Conservation (phyloP, 768 basidiomycete species). For the Leccinum pellstonianum region DNA sequence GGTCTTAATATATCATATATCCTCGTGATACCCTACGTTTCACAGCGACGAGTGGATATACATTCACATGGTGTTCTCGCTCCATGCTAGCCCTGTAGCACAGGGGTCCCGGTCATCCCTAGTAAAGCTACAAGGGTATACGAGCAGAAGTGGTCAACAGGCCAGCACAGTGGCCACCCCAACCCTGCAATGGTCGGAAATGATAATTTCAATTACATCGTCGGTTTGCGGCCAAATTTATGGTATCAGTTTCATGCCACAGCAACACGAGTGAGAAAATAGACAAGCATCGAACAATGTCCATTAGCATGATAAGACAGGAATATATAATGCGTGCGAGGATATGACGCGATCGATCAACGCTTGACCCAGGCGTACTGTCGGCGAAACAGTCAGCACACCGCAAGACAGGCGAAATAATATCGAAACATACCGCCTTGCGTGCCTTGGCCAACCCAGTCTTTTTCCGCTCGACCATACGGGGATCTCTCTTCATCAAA, state of each 20-base stretch:
- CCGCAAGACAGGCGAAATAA: neutral
- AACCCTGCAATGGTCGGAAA: no score
- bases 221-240: neutral
- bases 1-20: neutral
- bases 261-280: neutral
- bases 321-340: conserved; percentile 2
- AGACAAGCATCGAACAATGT: neutral
- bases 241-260: neutral
- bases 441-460: conserved; percentile 89
- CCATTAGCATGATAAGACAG: neutral
- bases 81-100: neutral
- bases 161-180: neutral
- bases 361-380: conserved; percentile 98
- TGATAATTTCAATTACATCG: neutral
- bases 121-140: neutral
- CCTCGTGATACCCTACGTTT: neutral
- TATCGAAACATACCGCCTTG: conserved; percentile 62
- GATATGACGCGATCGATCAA: conserved; percentile 36
- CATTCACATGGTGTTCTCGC: neutral
- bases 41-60: neutral
- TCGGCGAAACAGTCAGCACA: conserved; percentile 11
- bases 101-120: no score
- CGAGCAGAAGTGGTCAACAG: neutral
- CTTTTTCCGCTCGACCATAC: conserved; percentile 99
- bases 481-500: conserved; percentile 85